phyloP scores from a whole-genome alignment of 1,139 yeast species.

The Suhomyces wounanorum region DNA sequence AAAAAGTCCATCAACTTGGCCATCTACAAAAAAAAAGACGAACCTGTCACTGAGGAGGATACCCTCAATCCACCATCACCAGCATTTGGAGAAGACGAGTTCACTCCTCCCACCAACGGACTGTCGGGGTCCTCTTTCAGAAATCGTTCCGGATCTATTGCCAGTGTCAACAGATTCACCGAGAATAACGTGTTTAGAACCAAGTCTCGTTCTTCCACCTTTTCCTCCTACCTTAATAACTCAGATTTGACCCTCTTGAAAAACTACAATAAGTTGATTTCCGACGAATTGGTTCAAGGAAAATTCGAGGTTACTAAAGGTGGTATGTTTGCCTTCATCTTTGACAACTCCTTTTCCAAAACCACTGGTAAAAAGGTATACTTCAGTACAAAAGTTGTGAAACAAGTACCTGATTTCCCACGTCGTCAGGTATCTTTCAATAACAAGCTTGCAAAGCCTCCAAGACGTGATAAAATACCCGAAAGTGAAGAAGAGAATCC shows the following conservation, averaged over 20 bases:
- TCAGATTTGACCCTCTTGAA: slow-evolving; percentile 44
- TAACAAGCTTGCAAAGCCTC: slow-evolving; percentile 5
- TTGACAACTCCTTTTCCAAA: slow-evolving; percentile 90
- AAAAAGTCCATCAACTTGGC: slow-evolving; percentile 79
- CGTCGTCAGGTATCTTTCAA: slow-evolving; percentile 9
- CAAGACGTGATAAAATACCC: neutral
- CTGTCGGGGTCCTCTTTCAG: slow-evolving; percentile 7
- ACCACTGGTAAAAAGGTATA: slow-evolving; percentile 79
- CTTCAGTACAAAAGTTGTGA: slow-evolving; percentile 56
- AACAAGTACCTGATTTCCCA: slow-evolving; percentile 7
- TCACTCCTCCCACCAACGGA: slow-evolving; percentile 5
- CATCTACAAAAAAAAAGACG: slow-evolving; percentile 50
- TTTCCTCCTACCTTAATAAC: slow-evolving; percentile 35
- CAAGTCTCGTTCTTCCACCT: slow-evolving; percentile 38
- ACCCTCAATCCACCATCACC: slow-evolving; percentile 9
- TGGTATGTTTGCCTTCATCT: slow-evolving; percentile 81
- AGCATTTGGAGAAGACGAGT: slow-evolving; percentile 3
- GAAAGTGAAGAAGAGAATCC: neutral
- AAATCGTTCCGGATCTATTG: slow-evolving; percentile 36
- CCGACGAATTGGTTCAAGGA: slow-evolving; percentile 64
- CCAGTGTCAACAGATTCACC: slow-evolving; percentile 42
- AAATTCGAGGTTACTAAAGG: slow-evolving; percentile 55
- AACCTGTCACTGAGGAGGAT: slow-evolving; percentile 9
- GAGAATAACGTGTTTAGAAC: slow-evolving; percentile 34
- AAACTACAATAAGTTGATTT: slow-evolving; percentile 44